phyloP scores from a whole-genome alignment of 805 yeast species.

The Wickerhamiella allomyrinae region DNA sequence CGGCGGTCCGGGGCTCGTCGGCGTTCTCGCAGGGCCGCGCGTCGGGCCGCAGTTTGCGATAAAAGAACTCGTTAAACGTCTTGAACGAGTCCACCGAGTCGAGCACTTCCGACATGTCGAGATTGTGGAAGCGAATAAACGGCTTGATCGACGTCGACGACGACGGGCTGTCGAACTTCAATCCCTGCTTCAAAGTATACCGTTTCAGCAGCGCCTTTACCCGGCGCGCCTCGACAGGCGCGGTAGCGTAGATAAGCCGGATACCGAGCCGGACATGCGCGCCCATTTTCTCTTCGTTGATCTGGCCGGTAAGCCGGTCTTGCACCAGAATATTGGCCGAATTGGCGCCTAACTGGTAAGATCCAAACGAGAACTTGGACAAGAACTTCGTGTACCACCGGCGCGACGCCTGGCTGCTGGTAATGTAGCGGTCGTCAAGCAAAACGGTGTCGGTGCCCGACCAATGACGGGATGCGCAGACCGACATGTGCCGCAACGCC shows the following conservation, averaged over 20 bases:
- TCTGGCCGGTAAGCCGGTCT: conserved; percentile 75
- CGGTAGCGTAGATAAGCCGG: conserved; percentile 66
- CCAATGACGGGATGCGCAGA: conserved; percentile 72
- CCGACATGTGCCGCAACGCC: conserved; percentile 64
- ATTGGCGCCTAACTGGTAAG: conserved; percentile 70
- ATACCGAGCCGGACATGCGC: conserved; percentile 81
- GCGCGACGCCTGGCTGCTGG: conserved; percentile 69
- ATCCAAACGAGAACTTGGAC: conserved; percentile 78
- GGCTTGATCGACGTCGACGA: conserved; percentile 58
- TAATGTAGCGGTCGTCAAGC: conserved; percentile 53
- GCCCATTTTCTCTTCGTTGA: conserved; percentile 88
- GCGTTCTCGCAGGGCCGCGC: conserved; percentile 58
- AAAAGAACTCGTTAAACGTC: conserved; percentile 83
- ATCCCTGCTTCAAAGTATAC: conserved; percentile 68
- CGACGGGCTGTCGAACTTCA: conserved; percentile 57
- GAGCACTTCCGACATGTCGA: conserved; percentile 59
- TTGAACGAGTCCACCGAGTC: conserved; percentile 36
- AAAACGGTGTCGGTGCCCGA: conserved; percentile 44
- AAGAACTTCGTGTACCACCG: conserved; percentile 79
- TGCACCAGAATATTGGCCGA: conserved; percentile 92
- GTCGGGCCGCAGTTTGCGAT: conserved; percentile 55
- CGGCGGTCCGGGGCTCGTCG: conserved; percentile 34
- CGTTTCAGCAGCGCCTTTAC: conserved; percentile 56
- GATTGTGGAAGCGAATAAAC: conserved; percentile 69
- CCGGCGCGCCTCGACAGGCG: conserved; percentile 69